Evolutionary conservation across 306 rosid species (phyloP), one percentile per base, ranked within the genome.

Genomic region (Cucurbita moschata): DNA sequence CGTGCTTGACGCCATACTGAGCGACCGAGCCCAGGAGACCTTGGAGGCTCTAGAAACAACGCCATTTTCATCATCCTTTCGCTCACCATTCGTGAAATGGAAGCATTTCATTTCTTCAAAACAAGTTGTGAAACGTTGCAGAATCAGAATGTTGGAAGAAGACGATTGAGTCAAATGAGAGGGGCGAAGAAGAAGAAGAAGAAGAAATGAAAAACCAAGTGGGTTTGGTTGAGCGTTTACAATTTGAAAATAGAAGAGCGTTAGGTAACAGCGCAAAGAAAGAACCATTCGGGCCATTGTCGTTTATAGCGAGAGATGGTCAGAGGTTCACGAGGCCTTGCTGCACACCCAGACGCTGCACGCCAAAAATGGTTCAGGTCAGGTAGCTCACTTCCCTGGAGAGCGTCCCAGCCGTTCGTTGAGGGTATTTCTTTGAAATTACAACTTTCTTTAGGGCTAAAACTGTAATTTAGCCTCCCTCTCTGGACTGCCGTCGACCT

Each of bases 1-100:
- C 47, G 85, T 83, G 75, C 86, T 85, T 14, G 96, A 89, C 26
- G 96, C 96, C 42, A 89, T 82, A 73, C 99, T 94, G n/a, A 94
- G 83, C 0, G 99, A 91, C 9, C 99, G 95, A 6, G 91, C 92
- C 99, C 99, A 94, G 8, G 97, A 94, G 5, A 91, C 87, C 58
- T 86, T 83, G 3, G 98, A 93, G 3, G 80, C 78, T 66, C 94
- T 76, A 3, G 90, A 76, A 6, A 80, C 87, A 23, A 80, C 68
- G 8, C 81, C 77, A 23, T 76, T 86, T 15, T 78, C 89, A 39
- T 86, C 87, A 4, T 84, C 82, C 75, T 83, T 79, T 14, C 71
- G 38, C 63, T 84, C 90, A 3, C 85, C 88, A 80, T 83, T 86
- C 8, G 84, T 78, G 83, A 94, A 94, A 72, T 91, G 92, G 86